phyloP scores from a whole-genome alignment of 2,329 filamentous ascomycete species.

The Cladosporium velox region DNA sequence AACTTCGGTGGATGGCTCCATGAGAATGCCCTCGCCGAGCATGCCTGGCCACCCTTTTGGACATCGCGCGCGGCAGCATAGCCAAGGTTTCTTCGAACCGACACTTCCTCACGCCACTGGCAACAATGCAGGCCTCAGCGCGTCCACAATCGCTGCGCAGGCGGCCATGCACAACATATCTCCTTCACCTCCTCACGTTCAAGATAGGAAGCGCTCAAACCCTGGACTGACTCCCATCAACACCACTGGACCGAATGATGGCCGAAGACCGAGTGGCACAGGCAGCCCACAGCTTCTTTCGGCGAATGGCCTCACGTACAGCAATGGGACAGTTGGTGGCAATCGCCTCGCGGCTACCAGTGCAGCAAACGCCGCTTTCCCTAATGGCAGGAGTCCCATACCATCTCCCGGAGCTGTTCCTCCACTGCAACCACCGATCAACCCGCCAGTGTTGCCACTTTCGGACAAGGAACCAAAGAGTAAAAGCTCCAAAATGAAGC shows the following conservation, averaged over 20 bases:
- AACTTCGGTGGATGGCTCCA: slow-evolving; percentile 38
- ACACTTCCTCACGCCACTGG: slow-evolving; percentile 57
- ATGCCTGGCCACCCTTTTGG: slow-evolving; percentile 39
- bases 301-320: slow-evolving; percentile 45
- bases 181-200: slow-evolving; percentile 28
- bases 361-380: slow-evolving; percentile 73
- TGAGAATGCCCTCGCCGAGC: slow-evolving; percentile 32
- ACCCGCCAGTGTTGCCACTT: slow-evolving; percentile 26
- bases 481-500: slow-evolving; percentile 75
- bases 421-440: slow-evolving; percentile 14
- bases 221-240: slow-evolving; percentile 63
- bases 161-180: slow-evolving; percentile 64
- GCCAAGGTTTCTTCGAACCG: slow-evolving; percentile 75
- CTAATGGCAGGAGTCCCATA: slow-evolving; percentile 56
- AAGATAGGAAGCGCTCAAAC: slow-evolving; percentile 68
- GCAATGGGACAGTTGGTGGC: slow-evolving; percentile 62
- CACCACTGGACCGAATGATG: slow-evolving; percentile 29
- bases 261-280: slow-evolving; percentile 32
- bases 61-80: slow-evolving; percentile 68
- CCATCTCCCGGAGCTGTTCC: slow-evolving; percentile 41
- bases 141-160: slow-evolving; percentile 80
- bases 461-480: slow-evolving; percentile 63
- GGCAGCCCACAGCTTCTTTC: slow-evolving; percentile 33
- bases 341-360: slow-evolving; percentile 68
- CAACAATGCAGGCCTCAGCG: slow-evolving; percentile 48